Evolutionary conservation across 1,139 yeast species (phyloP).

Genomic region (Blastobotrys apis): DNA sequence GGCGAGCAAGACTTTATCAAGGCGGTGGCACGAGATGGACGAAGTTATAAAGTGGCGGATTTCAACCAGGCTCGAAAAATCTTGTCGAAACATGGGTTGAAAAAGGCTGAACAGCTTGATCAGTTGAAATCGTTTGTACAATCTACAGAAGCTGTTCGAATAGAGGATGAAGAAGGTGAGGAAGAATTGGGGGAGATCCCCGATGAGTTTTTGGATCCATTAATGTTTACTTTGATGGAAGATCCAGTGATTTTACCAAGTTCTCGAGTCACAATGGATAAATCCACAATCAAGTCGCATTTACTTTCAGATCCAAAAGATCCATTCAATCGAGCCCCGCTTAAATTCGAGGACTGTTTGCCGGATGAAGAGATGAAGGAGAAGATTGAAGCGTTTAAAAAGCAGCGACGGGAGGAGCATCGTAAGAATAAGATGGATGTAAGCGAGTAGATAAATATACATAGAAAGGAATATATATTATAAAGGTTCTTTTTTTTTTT

Average conservation of each 20-base stretch:
- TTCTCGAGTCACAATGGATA: conserved; percentile 77
- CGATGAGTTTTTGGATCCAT: conserved; percentile 93
- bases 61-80: conserved; percentile 70
- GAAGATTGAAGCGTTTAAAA: conserved; percentile 57
- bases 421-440: conserved; percentile 6
- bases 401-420: conserved; percentile 19
- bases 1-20: conserved; percentile 58
- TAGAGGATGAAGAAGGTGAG: conserved; percentile 69
- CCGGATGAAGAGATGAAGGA: conserved; percentile 63
- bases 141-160: conserved; percentile 56
- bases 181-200: conserved; percentile 89
- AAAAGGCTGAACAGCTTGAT: conserved; percentile 50
- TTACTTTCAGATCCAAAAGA: conserved; percentile 91
- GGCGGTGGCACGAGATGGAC: conserved; percentile 85
- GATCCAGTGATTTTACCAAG: conserved; percentile 92
- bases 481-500: too few species aligned
- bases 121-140: conserved; percentile 54
- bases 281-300: conserved; percentile 91
- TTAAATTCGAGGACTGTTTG: conserved; percentile 79
- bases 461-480: background rate
- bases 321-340: conserved; percentile 92
- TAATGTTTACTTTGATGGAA: conserved; percentile 92
- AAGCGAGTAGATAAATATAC: background rate
- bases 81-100: conserved; percentile 51
- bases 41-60: conserved; percentile 68